Evolutionary conservation across 2,329 filamentous ascomycete genomes (phyloP).

Genomic region (Pseudonectria buxi): DNA sequence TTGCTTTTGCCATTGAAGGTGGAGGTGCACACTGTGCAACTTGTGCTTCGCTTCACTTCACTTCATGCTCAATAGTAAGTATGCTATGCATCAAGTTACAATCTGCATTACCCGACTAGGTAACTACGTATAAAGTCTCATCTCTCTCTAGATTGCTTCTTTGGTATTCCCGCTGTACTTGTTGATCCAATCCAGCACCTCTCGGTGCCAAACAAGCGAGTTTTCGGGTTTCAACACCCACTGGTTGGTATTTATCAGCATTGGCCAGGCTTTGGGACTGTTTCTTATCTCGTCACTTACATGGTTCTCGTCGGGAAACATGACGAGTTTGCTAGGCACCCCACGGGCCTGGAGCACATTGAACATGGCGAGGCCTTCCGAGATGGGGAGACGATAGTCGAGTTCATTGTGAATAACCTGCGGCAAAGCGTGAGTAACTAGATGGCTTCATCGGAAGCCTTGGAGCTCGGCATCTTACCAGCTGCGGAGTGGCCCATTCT

Average conservation of each 20-base stretch:
- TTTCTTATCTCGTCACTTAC: slow-evolving; percentile 20
- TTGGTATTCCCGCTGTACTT: slow-evolving; percentile 46
- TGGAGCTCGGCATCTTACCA: slow-evolving; percentile 44
- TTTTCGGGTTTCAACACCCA: slow-evolving; percentile 93
- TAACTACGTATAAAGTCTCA: too few relatives aligned
- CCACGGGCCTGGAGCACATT: slow-evolving; percentile 73
- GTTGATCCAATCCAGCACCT: slow-evolving; percentile 74
- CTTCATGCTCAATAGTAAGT: too few relatives aligned
- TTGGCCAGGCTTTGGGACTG: too few relatives aligned
- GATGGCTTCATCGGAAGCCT: not conserved
- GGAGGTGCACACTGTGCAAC: too few relatives aligned
- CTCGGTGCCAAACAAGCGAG: slow-evolving; percentile 79
- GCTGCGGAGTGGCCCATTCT: slow-evolving; percentile 79
- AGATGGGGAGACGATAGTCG: slow-evolving; percentile 81
- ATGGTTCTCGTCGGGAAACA: slow-evolving; percentile 70
- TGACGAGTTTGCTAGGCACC: slow-evolving; percentile 70
- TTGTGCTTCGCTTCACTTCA: too few relatives aligned
- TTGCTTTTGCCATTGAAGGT: too few relatives aligned
- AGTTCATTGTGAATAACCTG: slow-evolving; percentile 75
- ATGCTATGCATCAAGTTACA: too few relatives aligned
- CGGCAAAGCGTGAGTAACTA: not conserved
- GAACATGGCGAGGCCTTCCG: slow-evolving; percentile 78
- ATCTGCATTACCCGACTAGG: too few relatives aligned
- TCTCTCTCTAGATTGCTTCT: slow-evolving; percentile 14
- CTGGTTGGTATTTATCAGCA: slow-evolving; percentile 26